Evolutionary conservation across 1,284 basidiomycete genomes (phyloP).

Genomic region (Jaminaea rosea): DNA sequence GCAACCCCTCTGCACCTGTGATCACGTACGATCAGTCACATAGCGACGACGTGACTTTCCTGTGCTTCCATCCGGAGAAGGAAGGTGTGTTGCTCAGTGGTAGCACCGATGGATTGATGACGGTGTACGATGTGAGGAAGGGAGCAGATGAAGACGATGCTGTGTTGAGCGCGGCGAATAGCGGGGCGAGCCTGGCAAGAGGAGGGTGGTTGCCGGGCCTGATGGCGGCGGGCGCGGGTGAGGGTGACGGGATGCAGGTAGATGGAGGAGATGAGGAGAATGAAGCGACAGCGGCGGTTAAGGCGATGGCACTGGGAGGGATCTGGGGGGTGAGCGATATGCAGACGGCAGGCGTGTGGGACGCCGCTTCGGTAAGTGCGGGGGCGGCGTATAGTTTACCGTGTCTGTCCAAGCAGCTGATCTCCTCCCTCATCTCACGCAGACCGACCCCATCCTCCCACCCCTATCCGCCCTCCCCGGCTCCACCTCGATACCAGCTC

Average conservation of each 20-base stretch:
- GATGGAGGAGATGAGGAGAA: background rate
- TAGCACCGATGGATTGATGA: slow-evolving; percentile 39
- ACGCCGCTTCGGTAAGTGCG: slow-evolving; percentile 24
- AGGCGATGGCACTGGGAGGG: slow-evolving; percentile 17
- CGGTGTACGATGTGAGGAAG: slow-evolving; percentile 26
- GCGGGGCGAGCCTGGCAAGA: slow-evolving; percentile 32
- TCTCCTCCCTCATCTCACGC: background rate
- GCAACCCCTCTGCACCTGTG: slow-evolving; percentile 14
- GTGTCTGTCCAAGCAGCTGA: too few relatives aligned
- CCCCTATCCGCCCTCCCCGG: slow-evolving; percentile 2
- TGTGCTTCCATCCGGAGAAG: slow-evolving; percentile 23
- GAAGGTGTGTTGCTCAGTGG: slow-evolving; percentile 30
- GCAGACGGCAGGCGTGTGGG: slow-evolving; percentile 41
- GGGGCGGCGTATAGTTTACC: too few relatives aligned
- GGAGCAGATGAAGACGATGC: slow-evolving; percentile 41
- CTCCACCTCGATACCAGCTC: background rate
- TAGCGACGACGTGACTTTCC: slow-evolving; percentile 39
- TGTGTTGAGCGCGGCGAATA: slow-evolving; percentile 39
- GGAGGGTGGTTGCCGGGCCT: slow-evolving; percentile 23
- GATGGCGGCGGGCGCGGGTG: background rate
- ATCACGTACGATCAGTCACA: slow-evolving; percentile 42
- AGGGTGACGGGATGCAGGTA: background rate
- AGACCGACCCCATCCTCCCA: slow-evolving; percentile 26
- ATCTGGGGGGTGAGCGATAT: slow-evolving; percentile 42
- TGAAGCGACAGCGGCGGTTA: background rate